These are phyloP conservation scores for Lunularia cruciata DNA, from an alignment of 225 moss, liverwort and hornwort genomes.

Conservation along the genomic window DNA sequence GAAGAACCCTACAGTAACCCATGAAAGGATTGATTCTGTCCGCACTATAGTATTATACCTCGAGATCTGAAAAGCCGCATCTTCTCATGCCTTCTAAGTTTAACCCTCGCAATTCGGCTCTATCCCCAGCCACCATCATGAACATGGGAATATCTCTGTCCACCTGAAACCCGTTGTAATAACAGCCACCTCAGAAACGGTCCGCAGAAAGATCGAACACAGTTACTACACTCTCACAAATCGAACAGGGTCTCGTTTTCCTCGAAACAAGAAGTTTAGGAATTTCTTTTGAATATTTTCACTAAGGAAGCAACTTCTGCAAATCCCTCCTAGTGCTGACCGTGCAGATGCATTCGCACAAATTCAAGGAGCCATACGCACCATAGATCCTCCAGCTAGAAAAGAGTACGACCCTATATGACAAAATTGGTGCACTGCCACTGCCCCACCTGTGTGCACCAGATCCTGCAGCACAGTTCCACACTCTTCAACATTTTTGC, in stretches of 20 bases:
- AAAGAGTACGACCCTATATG: constrained; percentile 90
- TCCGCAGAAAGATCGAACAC: no score
- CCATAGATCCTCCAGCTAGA: constrained; percentile 90
- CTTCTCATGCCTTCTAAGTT: constrained; percentile 92
- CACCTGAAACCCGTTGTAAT: constrained; percentile 63
- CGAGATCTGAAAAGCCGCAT: constrained; percentile 75
- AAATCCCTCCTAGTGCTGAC: no score
- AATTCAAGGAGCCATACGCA: constrained; percentile 19
- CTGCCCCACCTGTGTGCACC: constrained; percentile 92
- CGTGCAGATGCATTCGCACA: no score
- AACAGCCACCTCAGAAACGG: no score
- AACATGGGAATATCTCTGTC: constrained; percentile 90
- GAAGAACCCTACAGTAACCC: not conserved
- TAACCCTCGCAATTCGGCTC: constrained; percentile 80
- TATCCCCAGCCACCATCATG: constrained; percentile 93
- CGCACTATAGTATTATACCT: constrained; percentile 41
- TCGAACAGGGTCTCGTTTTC: no score
- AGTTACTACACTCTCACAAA: no score
- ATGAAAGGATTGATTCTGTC: not conserved
- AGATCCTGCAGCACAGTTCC: constrained; percentile 58
- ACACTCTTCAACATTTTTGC: not conserved
- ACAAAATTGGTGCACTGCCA: constrained; percentile 89
- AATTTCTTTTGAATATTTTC: no score
- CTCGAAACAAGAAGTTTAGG: no score
- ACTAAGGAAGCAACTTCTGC: no score